These are phyloP conservation scores for Rhizophora mangle DNA, from an alignment of 345 rosid genomes.

Conservation along the genomic window DNA sequence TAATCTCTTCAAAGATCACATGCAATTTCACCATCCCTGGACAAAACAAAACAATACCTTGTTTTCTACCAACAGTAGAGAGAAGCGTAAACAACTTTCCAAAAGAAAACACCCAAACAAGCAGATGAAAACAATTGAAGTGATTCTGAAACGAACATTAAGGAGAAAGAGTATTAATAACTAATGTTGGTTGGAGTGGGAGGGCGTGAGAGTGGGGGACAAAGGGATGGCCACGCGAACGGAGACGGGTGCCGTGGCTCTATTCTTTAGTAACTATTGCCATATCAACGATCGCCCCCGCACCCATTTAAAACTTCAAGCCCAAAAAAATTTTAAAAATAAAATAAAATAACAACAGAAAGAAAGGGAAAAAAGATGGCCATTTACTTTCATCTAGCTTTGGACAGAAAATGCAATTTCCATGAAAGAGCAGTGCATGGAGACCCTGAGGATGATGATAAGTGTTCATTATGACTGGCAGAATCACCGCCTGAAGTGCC, in stretches of 20 bases:
- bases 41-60: not conserved
- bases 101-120: constrained; percentile 12
- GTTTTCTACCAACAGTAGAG: not conserved
- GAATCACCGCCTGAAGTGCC: constrained; percentile 59
- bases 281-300: not conserved
- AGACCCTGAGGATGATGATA: constrained; percentile 66
- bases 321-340: not conserved
- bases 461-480: constrained; percentile 42
- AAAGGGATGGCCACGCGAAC: constrained; percentile 29
- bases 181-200: constrained; percentile 14
- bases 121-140: constrained; percentile 16
- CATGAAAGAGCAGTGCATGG: constrained; percentile 82
- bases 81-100: constrained; percentile 1
- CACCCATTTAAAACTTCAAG: not conserved
- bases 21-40: constrained; percentile 19
- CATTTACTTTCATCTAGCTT: not conserved
- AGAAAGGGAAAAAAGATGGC: not conserved
- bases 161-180: not conserved
- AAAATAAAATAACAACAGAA: not conserved
- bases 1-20: constrained; percentile 22
- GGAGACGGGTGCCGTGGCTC: not conserved
- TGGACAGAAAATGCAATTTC: constrained; percentile 26
- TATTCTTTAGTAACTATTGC: no score
- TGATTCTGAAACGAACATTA: constrained; percentile 10
- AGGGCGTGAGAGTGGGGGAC: constrained; percentile 29